Percentiles rank a stretch among this genome's conserved stretches.
Evolutionary conservation across 2,329 filamentous ascomycete genomes (phyloP).

Genomic region (Fusarium sp.): DNA sequence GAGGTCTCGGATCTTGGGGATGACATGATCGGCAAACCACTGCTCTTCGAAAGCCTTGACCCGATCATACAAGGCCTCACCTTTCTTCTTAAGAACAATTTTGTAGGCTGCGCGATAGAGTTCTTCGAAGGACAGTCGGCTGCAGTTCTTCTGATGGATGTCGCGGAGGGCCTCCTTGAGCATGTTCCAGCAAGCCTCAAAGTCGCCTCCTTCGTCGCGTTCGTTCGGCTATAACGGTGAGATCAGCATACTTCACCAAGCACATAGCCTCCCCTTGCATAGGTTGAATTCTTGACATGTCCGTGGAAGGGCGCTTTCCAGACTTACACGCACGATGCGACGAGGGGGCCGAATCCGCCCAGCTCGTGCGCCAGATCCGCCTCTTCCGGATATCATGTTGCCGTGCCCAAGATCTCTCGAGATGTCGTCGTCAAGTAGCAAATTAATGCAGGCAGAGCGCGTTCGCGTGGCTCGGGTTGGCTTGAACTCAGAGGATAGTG

Average conservation of each 20-base stretch:
- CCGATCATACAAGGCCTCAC: conserved; percentile 81
- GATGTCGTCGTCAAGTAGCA: background rate
- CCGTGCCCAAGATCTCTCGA: background rate
- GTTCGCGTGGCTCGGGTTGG: conserved; percentile 9
- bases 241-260: conserved; percentile 36
- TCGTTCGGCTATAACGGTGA: conserved; percentile 47
- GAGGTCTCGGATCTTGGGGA: conserved; percentile 75
- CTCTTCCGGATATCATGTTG: conserved; percentile 63
- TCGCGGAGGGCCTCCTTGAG: conserved; percentile 82
- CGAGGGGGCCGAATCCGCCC: conserved; percentile 58
- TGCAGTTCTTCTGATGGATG: conserved; percentile 94
- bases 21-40: conserved; percentile 83
- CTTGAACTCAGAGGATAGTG: conserved; percentile 24
- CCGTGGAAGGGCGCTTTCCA: background rate
- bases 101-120: conserved; percentile 95
- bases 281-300: background rate
- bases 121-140: conserved; percentile 91
- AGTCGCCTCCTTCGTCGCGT: conserved; percentile 74
- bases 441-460: background rate
- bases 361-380: conserved; percentile 54
- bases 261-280: background rate
- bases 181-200: conserved; percentile 85
- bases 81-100: conserved; percentile 90
- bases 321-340: conserved; percentile 56
- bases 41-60: conserved; percentile 84